These are phyloP conservation scores for Leccinum huronense DNA, from an alignment of 1,284 basidiomycete species.

Conservation along the genomic window DNA sequence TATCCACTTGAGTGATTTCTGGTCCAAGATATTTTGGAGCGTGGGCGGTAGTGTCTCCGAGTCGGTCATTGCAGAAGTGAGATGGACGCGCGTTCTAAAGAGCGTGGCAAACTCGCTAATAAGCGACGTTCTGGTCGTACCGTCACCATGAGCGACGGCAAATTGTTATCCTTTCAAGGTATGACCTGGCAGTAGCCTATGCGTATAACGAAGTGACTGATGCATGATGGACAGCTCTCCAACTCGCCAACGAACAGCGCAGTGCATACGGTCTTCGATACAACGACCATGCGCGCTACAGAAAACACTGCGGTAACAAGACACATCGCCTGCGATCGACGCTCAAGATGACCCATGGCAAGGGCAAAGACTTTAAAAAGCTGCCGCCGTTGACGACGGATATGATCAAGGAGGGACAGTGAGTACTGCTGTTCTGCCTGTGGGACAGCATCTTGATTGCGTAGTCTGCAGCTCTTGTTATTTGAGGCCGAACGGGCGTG, in stretches of 20 bases:
- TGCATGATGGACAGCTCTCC: slow-evolving; percentile 54
- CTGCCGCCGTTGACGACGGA: slow-evolving; percentile 63
- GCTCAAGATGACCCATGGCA: slow-evolving; percentile 85
- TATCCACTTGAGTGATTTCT: slow-evolving; percentile 90
- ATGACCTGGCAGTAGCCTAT: slow-evolving; percentile 15
- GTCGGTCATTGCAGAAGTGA: slow-evolving; percentile 42
- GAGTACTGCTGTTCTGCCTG: slow-evolving; percentile 35
- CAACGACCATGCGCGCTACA: slow-evolving; percentile 76
- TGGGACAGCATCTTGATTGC: slow-evolving; percentile 15
- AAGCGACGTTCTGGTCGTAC: slow-evolving; percentile 25
- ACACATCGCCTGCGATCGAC: slow-evolving; percentile 84
- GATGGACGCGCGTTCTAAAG: slow-evolving; percentile 22
- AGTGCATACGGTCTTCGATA: slow-evolving; percentile 89
- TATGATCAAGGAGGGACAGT: slow-evolving; percentile 78
- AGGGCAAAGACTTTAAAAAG: slow-evolving; percentile 88
- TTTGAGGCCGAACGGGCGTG: slow-evolving; percentile 93
- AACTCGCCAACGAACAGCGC: slow-evolving; percentile 85
- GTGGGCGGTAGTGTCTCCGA: slow-evolving; percentile 61
- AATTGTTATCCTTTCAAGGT: slow-evolving; percentile 39
- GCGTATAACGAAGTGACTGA: background rate
- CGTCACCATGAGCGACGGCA: slow-evolving; percentile 32
- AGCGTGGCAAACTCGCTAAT: background rate
- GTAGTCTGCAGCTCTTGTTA: slow-evolving; percentile 77
- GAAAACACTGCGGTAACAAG: slow-evolving; percentile 88
- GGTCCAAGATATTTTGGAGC: slow-evolving; percentile 87